Conservation (phyloP, 2,329 filamentous ascomycete genomes). For the Basipetospora sp. region DNA sequence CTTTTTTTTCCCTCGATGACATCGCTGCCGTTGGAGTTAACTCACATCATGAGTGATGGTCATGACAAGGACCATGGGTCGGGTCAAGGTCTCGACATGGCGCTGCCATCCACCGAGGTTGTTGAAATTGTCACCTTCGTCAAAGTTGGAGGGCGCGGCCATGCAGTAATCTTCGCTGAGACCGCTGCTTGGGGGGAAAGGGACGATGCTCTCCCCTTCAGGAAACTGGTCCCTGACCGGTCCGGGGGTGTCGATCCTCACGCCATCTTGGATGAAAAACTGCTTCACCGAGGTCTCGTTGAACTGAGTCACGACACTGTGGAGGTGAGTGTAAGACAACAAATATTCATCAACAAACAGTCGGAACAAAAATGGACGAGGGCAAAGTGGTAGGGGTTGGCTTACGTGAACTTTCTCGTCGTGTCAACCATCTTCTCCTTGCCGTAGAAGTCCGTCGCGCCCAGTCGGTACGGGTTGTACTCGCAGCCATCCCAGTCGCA, state of each 20-base stretch:
- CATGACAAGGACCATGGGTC: constrained; percentile 33
- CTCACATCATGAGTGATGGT: constrained; percentile 45
- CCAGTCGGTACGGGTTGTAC: constrained; percentile 55
- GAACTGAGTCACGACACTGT: constrained; percentile 49
- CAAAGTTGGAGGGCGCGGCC: constrained; percentile 42
- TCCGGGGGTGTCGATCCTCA: constrained; percentile 41
- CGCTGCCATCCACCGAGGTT: constrained; percentile 40
- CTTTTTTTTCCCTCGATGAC: too few species aligned
- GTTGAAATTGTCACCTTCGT: constrained; percentile 38
- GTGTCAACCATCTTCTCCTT: constrained; percentile 41
- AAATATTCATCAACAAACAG: neutral
- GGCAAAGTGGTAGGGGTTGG: neutral
- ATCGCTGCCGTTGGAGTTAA: constrained; percentile 18
- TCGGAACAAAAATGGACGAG: neutral
- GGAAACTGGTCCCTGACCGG: too few species aligned
- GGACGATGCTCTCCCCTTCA: constrained; percentile 24
- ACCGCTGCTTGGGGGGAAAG: constrained; percentile 25
- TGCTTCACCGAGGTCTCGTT: constrained; percentile 40
- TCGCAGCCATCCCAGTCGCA: constrained; percentile 59
- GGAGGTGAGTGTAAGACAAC: too few species aligned
- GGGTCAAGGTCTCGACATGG: constrained; percentile 34
- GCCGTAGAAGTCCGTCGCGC: constrained; percentile 49
- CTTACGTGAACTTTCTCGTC: constrained; percentile 36
- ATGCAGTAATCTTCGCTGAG: constrained; percentile 46
- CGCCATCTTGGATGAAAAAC: constrained; percentile 50